Percentiles rank a stretch among this genome's conserved stretches.
Conservation (phyloP, 352 stramenopile species). For the Peronosclerospora sorghi region DNA sequence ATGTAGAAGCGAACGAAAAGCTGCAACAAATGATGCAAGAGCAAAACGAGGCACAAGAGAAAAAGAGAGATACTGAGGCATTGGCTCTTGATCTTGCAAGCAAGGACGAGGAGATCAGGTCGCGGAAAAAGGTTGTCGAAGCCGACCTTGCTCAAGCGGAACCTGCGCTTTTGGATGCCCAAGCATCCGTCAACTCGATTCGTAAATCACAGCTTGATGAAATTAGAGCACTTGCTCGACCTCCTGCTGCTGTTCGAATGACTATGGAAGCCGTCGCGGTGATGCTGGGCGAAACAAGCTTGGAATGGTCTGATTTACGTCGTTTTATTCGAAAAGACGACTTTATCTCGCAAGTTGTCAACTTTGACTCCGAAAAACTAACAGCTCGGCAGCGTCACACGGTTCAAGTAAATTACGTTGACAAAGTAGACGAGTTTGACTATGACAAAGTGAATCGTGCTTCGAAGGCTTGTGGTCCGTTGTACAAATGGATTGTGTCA, state of each 20-base stretch:
- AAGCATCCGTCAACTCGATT: slow-evolving; percentile 96
- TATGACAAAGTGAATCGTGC: slow-evolving; percentile 89
- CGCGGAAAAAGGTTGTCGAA: slow-evolving; percentile 91
- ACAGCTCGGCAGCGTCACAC: slow-evolving; percentile 90
- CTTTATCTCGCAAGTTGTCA: slow-evolving; percentile 99
- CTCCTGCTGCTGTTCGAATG: slow-evolving; percentile 93
- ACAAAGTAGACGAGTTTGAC: slow-evolving; percentile 84
- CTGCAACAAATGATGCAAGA: slow-evolving; percentile 98
- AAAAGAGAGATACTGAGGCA: slow-evolving; percentile 94
- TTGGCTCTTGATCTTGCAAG: slow-evolving; percentile 91
- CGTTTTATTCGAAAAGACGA: slow-evolving; percentile 95
- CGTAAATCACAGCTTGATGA: slow-evolving; percentile 99
- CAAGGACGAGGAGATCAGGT: slow-evolving; percentile 93
- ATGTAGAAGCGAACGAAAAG: slow-evolving; percentile 95
- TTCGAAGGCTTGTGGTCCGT: slow-evolving; percentile 95
- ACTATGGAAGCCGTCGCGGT: slow-evolving; percentile 96
- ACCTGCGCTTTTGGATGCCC: slow-evolving; percentile 92
- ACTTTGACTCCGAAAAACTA: slow-evolving; percentile 97
- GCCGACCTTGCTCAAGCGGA: slow-evolving; percentile 95
- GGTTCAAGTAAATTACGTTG: slow-evolving; percentile 93
- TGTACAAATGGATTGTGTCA: slow-evolving; percentile 98
- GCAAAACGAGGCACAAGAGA: slow-evolving; percentile 95
- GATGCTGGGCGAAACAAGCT: slow-evolving; percentile 95
- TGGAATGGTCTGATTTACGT: slow-evolving; percentile 95
- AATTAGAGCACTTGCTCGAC: slow-evolving; percentile 92